Conservation (phyloP, 352 stramenopile species). For the Globisporangium iwayamae region DNA sequence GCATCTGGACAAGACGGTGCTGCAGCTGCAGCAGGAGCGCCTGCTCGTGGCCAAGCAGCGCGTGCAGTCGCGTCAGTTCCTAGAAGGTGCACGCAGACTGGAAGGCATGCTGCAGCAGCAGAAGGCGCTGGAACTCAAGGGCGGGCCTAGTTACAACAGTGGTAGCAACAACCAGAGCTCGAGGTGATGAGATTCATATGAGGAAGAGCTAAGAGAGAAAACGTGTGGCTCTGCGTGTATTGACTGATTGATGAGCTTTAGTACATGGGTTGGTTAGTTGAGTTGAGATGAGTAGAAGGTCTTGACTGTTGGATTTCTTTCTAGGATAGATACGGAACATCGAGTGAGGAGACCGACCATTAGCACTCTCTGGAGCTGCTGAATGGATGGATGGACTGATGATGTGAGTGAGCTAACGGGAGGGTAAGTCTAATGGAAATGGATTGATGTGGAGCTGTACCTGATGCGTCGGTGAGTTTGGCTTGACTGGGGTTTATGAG, state of each 20-base stretch:
- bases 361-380: background rate
- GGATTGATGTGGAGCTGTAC: background rate
- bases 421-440: background rate
- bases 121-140: conserved; percentile 20
- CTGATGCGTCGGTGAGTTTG: background rate
- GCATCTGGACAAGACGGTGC: conserved; percentile 43
- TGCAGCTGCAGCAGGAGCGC: conserved; percentile 65
- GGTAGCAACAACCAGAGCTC: conserved; percentile 4
- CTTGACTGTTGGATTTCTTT: conserved; percentile 1
- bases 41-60: conserved; percentile 69
- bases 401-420: background rate
- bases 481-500: background rate
- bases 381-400: background rate
- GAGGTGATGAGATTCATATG: background rate
- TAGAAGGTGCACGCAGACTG: conserved; percentile 63
- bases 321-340: conserved; percentile 10
- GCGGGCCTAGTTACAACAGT: background rate
- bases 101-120: conserved; percentile 62
- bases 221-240: background rate
- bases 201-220: background rate
- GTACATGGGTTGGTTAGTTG: background rate
- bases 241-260: background rate
- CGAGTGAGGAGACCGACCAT: background rate
- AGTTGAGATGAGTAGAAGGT: background rate
- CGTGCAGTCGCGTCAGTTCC: conserved; percentile 69